A percentile compares a stretch with the other conserved stretches of the same genome.
Conservation (phyloP, 805 yeast species). For the Kodamaea nitidulidarum region DNA sequence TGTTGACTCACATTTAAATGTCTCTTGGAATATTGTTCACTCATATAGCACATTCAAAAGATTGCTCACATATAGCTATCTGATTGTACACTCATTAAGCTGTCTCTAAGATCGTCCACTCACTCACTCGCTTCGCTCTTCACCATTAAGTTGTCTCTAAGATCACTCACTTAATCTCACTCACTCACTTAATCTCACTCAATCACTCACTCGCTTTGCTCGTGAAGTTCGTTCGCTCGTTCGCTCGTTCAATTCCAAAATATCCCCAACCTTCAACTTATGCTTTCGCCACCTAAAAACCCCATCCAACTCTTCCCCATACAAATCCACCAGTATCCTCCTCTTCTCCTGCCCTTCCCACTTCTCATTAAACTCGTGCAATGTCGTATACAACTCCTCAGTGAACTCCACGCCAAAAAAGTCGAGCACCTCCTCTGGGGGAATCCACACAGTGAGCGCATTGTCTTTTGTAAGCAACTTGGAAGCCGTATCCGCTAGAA, state of each 20-base stretch:
- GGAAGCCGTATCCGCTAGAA: conserved; percentile 15
- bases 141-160: too few species aligned
- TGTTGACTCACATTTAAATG: too few species aligned
- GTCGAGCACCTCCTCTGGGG: conserved; percentile 11
- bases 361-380: conserved; percentile 2
- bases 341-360: neutral
- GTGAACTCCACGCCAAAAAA: conserved; percentile 13
- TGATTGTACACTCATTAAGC: too few species aligned
- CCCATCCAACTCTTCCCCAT: neutral
- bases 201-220: neutral
- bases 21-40: too few species aligned
- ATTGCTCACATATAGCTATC: too few species aligned
- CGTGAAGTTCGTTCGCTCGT: too few species aligned
- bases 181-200: neutral
- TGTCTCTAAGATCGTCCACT: too few species aligned
- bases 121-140: too few species aligned
- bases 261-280: neutral
- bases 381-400: conserved; percentile 15
- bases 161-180: neutral
- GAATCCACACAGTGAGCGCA: conserved; percentile 14
- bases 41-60: too few species aligned
- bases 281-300: neutral
- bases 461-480: conserved; percentile 11
- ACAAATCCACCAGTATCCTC: neutral
- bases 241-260: neutral